Percentiles rank a stretch among this genome's conserved stretches.
phyloP scores from a whole-genome alignment of 495 filamentous ascomycete species.

The Penicillium alfredii region DNA sequence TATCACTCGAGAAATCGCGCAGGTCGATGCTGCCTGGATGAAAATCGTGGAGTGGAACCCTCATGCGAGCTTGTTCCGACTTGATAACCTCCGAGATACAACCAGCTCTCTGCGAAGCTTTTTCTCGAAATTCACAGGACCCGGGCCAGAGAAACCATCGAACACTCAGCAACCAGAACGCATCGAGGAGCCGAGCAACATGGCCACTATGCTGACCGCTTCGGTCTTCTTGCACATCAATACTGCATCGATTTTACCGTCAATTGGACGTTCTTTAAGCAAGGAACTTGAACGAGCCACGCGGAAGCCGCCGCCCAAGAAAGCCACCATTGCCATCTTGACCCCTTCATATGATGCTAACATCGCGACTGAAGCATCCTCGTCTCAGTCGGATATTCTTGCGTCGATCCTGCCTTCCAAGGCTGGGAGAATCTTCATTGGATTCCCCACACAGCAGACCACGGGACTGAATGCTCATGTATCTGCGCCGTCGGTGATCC shows the following conservation, averaged over 20 bases:
- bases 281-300: slow-evolving; percentile 92
- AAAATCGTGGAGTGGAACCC: slow-evolving; percentile 79
- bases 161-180: slow-evolving; percentile 22
- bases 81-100: slow-evolving; percentile 38
- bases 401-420: slow-evolving; percentile 84
- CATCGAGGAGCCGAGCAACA: slow-evolving; percentile 49
- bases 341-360: slow-evolving; percentile 87
- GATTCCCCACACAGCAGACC: slow-evolving; percentile 94
- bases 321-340: slow-evolving; percentile 74
- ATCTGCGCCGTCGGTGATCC: slow-evolving; percentile 97
- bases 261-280: slow-evolving; percentile 58
- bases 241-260: slow-evolving; percentile 72
- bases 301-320: slow-evolving; percentile 90
- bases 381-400: slow-evolving; percentile 70
- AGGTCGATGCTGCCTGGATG: slow-evolving; percentile 91
- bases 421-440: slow-evolving; percentile 88
- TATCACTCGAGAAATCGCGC: slow-evolving; percentile 72
- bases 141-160: slow-evolving; percentile 29
- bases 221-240: slow-evolving; percentile 84
- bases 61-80: slow-evolving; percentile 38
- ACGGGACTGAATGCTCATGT: slow-evolving; percentile 91
- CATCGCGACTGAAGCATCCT: slow-evolving; percentile 52
- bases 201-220: slow-evolving; percentile 59
- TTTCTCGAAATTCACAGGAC: slow-evolving; percentile 66
- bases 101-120: slow-evolving; percentile 66